Conservation (phyloP, 2,329 filamentous ascomycete genomes). For the Pyricularia pennisetigena region DNA sequence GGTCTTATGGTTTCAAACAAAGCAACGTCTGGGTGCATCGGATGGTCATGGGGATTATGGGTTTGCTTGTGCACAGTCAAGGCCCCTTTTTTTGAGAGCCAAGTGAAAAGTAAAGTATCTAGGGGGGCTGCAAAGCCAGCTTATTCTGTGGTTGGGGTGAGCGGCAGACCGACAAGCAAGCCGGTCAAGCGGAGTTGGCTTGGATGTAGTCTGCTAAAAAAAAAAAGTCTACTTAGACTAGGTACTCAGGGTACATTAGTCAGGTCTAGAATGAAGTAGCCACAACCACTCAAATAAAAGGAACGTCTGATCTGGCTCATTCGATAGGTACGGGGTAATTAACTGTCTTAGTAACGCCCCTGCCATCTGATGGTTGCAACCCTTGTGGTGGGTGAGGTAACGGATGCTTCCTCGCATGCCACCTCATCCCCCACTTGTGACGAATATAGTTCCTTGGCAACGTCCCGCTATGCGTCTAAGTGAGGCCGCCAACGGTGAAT, state of each 20-base stretch:
- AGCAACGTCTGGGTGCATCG: neutral
- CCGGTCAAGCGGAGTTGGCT: neutral
- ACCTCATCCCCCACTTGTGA: neutral
- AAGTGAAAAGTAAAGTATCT: neutral
- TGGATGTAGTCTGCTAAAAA: neutral
- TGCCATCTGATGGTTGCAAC: constrained; percentile 1
- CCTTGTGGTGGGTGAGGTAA: neutral
- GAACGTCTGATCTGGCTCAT: neutral
- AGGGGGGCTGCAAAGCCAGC: neutral
- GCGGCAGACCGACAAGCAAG: neutral
- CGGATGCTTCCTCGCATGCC: neutral
- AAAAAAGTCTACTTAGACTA: neutral
- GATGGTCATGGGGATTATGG: neutral
- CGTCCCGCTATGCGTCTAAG: neutral
- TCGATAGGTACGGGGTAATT: neutral
- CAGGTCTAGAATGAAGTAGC: neutral
- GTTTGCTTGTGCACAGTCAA: neutral
- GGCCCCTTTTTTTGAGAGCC: neutral
- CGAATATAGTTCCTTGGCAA: neutral
- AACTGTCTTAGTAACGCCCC: neutral
- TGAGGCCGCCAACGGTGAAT: neutral
- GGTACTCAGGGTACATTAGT: neutral
- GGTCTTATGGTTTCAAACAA: neutral
- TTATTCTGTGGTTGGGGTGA: neutral
- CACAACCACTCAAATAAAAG: neutral